Conservation (phyloP, 345 rosid genomes). For the Salix viminalis region DNA sequence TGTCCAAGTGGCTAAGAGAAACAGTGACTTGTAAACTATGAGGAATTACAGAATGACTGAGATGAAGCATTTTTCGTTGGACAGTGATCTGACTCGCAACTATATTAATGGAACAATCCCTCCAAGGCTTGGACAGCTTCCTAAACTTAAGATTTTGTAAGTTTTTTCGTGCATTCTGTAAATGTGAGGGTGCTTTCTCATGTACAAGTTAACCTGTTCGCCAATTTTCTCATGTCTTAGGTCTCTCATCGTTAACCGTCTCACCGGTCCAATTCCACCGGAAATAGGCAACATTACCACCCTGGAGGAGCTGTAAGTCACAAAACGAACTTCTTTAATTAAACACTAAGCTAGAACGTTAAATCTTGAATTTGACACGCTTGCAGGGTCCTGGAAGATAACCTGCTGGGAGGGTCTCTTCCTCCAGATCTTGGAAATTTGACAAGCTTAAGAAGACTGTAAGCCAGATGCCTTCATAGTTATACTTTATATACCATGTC, state of each 20-base stretch:
- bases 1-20: neutral
- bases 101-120: conserved; percentile 68
- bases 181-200: neutral
- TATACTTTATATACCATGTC: no score
- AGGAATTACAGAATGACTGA: neutral
- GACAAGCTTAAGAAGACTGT: conserved; percentile 45
- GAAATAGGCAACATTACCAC: conserved; percentile 55
- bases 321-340: neutral
- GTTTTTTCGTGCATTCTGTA: conserved; percentile 6
- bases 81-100: conserved; percentile 74
- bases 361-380: conserved; percentile 3
- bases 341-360: neutral
- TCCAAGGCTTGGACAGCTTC: conserved; percentile 41
- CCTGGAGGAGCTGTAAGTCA: conserved; percentile 55
- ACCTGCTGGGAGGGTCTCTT: conserved; percentile 57
- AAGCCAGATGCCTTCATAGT: conserved; percentile 14
- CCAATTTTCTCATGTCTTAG: conserved; percentile 27
- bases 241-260: conserved; percentile 54
- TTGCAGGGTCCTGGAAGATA: conserved; percentile 62
- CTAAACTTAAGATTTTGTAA: conserved; percentile 48
- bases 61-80: neutral
- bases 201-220: neutral
- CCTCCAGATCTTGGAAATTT: conserved; percentile 61
- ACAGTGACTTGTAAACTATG: neutral
- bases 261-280: conserved; percentile 57